Evolutionary conservation across 1,139 yeast species (phyloP).

Genomic region (Protomyces macrosporus): DNA sequence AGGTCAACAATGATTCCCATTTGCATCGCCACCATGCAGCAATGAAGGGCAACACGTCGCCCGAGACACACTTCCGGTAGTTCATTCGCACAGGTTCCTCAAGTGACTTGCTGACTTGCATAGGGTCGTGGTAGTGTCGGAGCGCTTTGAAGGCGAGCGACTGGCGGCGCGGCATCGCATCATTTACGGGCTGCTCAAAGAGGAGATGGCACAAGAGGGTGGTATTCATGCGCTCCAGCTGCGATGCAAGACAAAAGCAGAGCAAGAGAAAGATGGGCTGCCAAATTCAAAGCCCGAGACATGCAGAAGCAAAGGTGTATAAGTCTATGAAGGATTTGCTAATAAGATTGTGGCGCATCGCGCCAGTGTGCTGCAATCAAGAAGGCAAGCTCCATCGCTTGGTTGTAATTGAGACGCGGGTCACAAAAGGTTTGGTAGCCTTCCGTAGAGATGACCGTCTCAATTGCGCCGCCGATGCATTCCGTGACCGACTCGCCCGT

Average conservation of each 20-base stretch:
- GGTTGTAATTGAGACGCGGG: conserved; percentile 43
- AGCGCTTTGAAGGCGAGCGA: conserved; percentile 58
- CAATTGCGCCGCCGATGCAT: conserved; percentile 46
- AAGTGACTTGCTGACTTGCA: not conserved
- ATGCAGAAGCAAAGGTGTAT: conserved; percentile 5
- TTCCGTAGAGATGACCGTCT: conserved; percentile 40
- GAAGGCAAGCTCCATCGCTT: conserved; percentile 44
- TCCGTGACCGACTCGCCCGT: conserved; percentile 47
- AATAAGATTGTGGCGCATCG: not conserved
- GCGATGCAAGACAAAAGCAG: conserved; percentile 71
- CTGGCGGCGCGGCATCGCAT: conserved; percentile 76
- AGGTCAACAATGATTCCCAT: conserved; percentile 72
- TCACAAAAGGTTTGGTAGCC: conserved; percentile 46
- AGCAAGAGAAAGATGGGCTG: conserved; percentile 35
- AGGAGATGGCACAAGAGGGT: conserved; percentile 53
- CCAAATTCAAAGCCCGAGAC: conserved; percentile 12
- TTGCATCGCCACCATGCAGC: conserved; percentile 89
- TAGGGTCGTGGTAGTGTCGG: conserved; percentile 51
- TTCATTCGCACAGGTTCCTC: conserved; percentile 29
- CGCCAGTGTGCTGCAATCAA: conserved; percentile 39
- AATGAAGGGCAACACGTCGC: conserved; percentile 57
- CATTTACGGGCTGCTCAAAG: conserved; percentile 62
- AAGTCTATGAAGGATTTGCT: no score
- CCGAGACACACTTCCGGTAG: conserved; percentile 69
- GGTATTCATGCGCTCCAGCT: conserved; percentile 90